A percentile compares a stretch with the other conserved stretches of the same genome.
Conservation (phyloP, 495 filamentous ascomycete species). For the Penicillium malachiteum region DNA sequence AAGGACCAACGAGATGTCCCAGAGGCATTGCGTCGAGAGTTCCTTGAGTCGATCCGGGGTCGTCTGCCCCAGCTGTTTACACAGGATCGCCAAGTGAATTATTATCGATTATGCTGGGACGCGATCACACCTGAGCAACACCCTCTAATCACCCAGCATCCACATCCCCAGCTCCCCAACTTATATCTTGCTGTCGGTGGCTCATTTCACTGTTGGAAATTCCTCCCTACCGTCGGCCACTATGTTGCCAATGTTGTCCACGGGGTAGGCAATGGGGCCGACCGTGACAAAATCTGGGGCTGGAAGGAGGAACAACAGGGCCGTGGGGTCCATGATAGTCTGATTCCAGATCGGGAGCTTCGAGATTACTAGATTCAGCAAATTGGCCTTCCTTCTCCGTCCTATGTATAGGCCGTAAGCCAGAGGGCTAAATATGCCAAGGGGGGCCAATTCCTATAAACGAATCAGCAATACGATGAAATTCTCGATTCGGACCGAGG, state of each 20-base stretch:
- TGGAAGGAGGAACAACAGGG: conserved; percentile 3
- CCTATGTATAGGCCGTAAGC: background rate
- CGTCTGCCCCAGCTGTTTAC: conserved; percentile 3
- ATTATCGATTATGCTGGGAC: conserved; percentile 41
- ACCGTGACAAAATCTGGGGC: conserved; percentile 8
- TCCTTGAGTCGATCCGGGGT: background rate
- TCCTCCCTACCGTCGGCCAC: conserved; percentile 50
- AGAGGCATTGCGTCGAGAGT: background rate
- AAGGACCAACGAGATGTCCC: conserved; percentile 1
- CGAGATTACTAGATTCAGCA: conserved; percentile 3
- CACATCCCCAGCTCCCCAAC: conserved; percentile 41
- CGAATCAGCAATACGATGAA: background rate
- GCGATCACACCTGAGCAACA: conserved; percentile 38
- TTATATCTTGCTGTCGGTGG: conserved; percentile 44
- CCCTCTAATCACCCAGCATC: conserved; percentile 44
- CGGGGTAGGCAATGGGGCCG: conserved; percentile 10
- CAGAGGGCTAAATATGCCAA: background rate
- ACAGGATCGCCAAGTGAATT: conserved; percentile 5
- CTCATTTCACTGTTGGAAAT: conserved; percentile 51
- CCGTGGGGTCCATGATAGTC: conserved; percentile 10
- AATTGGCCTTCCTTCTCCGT: background rate
- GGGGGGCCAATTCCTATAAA: background rate
- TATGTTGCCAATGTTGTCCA: conserved; percentile 51
- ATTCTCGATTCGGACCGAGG: background rate
- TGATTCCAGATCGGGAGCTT: conserved; percentile 3